A percentile compares a stretch with the other conserved stretches of the same genome.
phyloP scores from a whole-genome alignment of 495 filamentous ascomycete genomes.

The Thozetella sp. region DNA sequence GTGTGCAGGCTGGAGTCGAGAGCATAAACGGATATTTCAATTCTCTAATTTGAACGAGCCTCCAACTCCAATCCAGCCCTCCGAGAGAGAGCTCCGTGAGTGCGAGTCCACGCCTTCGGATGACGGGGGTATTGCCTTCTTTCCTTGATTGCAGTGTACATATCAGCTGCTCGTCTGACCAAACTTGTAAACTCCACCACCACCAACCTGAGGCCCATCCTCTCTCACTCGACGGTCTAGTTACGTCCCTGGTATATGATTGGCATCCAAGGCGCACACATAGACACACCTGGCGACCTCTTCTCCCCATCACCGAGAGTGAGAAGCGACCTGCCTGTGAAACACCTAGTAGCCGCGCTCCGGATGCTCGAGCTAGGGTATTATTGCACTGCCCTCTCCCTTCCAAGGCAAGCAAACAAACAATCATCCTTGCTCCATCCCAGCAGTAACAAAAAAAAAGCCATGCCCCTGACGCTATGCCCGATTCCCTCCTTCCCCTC shows the following conservation, averaged over 20 bases:
- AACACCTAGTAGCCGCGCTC: background rate
- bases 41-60: background rate
- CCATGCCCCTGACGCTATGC: background rate
- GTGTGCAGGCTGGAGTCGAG: no score
- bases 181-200: background rate
- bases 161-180: background rate
- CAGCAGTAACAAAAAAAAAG: background rate
- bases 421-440: background rate
- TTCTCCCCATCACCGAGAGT: background rate
- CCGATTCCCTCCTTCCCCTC: background rate
- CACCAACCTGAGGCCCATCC: no score
- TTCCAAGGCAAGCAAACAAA: background rate
- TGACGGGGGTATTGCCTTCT: background rate
- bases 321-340: background rate
- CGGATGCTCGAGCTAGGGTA: background rate
- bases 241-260: no score
- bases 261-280: background rate
- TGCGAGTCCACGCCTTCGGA: background rate
- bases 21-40: background rate
- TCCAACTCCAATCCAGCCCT: background rate
- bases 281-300: background rate
- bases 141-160: background rate
- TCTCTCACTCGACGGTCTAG: no score
- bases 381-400: background rate
- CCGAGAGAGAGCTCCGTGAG: background rate